Percentiles rank a stretch among this genome's conserved stretches.
These are phyloP conservation scores for Senecio squalidus DNA, from an alignment of 140 eudicot genomes.

Conservation along the genomic window DNA sequence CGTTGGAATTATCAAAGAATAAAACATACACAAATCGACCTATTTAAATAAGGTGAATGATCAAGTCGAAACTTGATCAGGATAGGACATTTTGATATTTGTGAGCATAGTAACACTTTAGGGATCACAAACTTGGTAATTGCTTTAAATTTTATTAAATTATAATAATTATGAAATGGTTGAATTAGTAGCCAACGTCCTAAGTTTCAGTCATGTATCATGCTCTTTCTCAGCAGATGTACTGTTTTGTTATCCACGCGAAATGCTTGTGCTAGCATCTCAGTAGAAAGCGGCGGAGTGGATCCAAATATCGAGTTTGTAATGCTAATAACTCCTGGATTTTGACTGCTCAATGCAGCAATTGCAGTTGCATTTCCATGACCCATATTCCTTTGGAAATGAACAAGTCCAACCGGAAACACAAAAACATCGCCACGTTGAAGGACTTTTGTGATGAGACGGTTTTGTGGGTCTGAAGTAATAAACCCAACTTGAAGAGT, in stretches of 20 bases:
- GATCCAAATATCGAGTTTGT: slow-evolving; percentile 35
- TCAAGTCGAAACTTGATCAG: no score
- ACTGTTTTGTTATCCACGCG: slow-evolving; percentile 25
- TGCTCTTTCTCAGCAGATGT: slow-evolving; percentile 10
- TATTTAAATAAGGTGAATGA: not conserved
- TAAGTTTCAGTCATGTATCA: slow-evolving; percentile 3
- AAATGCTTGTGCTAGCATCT: slow-evolving; percentile 28
- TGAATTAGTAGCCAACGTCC: not conserved
- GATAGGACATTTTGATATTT: not conserved
- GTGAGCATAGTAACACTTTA: not conserved
- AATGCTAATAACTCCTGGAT: slow-evolving; percentile 31
- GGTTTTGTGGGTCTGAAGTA: slow-evolving; percentile 38
- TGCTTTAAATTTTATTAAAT: slow-evolving; percentile 7
- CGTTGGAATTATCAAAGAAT: no score
- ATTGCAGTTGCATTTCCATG: slow-evolving; percentile 30
- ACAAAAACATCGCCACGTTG: slow-evolving; percentile 38
- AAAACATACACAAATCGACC: no score
- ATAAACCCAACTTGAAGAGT: slow-evolving; percentile 38
- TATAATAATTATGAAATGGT: not conserved
- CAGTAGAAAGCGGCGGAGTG: slow-evolving; percentile 25
- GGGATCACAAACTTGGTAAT: slow-evolving; percentile 1
- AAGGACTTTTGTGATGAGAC: slow-evolving; percentile 36
- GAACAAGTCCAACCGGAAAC: slow-evolving; percentile 38
- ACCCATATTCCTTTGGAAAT: slow-evolving; percentile 33
- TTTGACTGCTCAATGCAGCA: slow-evolving; percentile 41